Evolutionary conservation across 176 grass and related monocot genomes (phyloP), one percentile per base, ranked within the genome.

Genomic region (Carex myosuroides): DNA sequence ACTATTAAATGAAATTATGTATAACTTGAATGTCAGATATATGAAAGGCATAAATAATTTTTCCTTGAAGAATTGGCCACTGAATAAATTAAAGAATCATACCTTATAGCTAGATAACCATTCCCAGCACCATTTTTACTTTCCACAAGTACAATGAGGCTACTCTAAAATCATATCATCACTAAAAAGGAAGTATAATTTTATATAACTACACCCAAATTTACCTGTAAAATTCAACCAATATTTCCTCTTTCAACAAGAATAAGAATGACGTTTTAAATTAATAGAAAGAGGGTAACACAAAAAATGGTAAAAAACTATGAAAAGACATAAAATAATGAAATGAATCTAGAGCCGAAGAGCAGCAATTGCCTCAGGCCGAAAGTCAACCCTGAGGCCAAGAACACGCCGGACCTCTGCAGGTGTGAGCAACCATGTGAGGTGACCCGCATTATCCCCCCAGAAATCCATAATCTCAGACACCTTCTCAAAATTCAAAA

Each of bases 381-480:
- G 92, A 79, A 98, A 98, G 69, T 98, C 92, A 35, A 95, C 82
- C 80, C 95, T 88, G 72, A 95, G 89, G 39, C 95, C 89, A 76
- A 98, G 84, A 64, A 95, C 89, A 54, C 95, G 89, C 64, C 95
- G 87, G 62, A 98, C 95, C 89, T 98, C 92, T 14, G 91, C 87
- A 5, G 95, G 95, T 58, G 95, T 98, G 61, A 98, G 89, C 70
- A 98, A 29, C 95, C 95, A 98, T 50, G 95, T 95, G 71, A 98
- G 72, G 84, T 98, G 92, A 8, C 95, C 95, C 8, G 95, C 89
- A 89, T 98, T 98, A 84, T 95, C 95, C 16, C 95, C 92, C 95
- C 91, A 95, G 88, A 98, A 95, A 83, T 98, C 95, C 88, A 98
- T 79, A 64, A 98, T 98, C 86, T 98, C 95, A 2, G 92, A 95